Evolutionary conservation across 2,329 filamentous ascomycete species (phyloP).

Genomic region (Septoria petroselini): DNA sequence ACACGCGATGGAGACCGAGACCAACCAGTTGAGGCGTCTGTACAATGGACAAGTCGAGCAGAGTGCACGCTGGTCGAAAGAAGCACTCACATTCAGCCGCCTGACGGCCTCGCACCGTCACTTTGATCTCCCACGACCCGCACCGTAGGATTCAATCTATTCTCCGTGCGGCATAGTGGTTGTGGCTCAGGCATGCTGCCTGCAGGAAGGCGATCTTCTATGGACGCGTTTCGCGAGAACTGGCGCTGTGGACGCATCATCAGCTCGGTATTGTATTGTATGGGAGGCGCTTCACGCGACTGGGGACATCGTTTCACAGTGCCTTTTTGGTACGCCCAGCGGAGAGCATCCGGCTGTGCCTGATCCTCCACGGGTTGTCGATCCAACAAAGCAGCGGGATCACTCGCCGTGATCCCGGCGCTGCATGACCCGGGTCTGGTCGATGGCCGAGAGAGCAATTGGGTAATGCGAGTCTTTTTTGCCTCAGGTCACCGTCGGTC

Average conservation of each 20-base stretch:
- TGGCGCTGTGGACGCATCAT: too few species aligned
- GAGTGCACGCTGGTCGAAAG: slow-evolving; percentile 13
- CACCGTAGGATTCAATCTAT: slow-evolving; percentile 17
- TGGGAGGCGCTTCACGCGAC: background rate
- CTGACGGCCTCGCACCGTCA: slow-evolving; percentile 15
- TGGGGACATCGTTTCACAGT: slow-evolving; percentile 4
- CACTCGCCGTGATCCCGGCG: background rate
- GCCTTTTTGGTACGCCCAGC: slow-evolving; percentile 1
- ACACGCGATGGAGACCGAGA: slow-evolving; percentile 18
- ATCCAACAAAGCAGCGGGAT: background rate
- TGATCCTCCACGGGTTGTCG: slow-evolving; percentile 12
- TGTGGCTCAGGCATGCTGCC: slow-evolving; percentile 17
- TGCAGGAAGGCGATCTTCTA: slow-evolving; percentile 3
- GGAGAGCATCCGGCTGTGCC: slow-evolving; percentile 4
- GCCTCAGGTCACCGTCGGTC: too few species aligned
- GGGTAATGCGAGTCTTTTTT: too few species aligned
- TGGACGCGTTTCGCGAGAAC: background rate
- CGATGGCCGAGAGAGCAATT: background rate
- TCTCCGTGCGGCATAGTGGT: slow-evolving; percentile 16
- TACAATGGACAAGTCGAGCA: slow-evolving; percentile 14
- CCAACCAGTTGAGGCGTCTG: slow-evolving; percentile 1
- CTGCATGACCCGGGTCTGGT: slow-evolving; percentile 3
- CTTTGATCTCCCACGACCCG: slow-evolving; percentile 14
- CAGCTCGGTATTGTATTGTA: background rate
- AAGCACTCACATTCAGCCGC: slow-evolving; percentile 14